Conservation (phyloP, 176 grass and related monocot genomes). For the Carex myosuroides region DNA sequence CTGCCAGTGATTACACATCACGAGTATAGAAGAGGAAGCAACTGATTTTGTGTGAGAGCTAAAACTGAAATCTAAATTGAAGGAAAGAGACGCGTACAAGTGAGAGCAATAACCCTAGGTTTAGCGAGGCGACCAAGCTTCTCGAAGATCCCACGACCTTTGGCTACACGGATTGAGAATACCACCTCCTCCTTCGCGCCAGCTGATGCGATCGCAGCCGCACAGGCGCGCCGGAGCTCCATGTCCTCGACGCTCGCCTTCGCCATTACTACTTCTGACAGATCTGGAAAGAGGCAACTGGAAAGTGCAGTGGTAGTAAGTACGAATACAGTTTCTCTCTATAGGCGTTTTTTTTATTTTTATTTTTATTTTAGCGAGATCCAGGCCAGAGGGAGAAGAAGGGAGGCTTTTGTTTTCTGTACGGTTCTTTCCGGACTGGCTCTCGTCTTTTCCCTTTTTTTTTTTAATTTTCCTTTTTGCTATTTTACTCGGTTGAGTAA, state of each 20-base stretch:
- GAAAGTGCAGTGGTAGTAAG: constrained; percentile 7
- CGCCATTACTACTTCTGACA: constrained; percentile 35
- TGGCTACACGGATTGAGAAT: constrained; percentile 88
- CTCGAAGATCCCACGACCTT: constrained; percentile 95
- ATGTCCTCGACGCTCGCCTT: constrained; percentile 67
- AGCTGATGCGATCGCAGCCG: constrained; percentile 60
- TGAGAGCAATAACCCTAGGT: constrained; percentile 83
- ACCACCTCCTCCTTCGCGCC: constrained; percentile 61
- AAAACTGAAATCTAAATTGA: not conserved
- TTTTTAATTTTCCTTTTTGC: not conserved
- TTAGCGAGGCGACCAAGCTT: constrained; percentile 88
- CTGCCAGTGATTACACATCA: not conserved
- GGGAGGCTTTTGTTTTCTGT: not conserved
- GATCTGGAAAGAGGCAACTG: constrained; percentile 9
- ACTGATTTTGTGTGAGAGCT: not conserved
- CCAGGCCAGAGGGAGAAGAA: not conserved
- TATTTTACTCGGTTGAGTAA: not conserved
- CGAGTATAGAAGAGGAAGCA: not conserved
- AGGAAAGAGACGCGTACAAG: constrained; percentile 26
- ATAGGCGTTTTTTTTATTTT: not conserved
- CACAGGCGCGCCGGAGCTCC: constrained; percentile 84
- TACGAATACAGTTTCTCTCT: not conserved
- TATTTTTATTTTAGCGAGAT: not conserved
- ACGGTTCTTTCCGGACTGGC: not conserved
- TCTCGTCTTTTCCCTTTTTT: not conserved